Conservation (phyloP, 2,329 filamentous ascomycete genomes). For the Elsinoe fawcettii region DNA sequence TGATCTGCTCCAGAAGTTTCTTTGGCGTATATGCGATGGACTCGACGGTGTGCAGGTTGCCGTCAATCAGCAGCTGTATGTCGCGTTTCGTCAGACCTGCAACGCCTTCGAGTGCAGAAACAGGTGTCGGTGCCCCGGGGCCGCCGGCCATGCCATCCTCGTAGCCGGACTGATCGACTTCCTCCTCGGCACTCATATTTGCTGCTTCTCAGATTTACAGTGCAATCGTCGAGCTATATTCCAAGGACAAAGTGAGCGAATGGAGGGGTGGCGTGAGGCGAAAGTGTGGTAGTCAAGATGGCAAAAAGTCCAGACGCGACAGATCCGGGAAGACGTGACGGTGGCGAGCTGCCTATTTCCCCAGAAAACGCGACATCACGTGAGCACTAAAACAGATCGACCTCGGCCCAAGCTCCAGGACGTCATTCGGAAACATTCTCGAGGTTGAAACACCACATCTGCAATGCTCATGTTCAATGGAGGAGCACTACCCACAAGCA, state of each 20-base stretch:
- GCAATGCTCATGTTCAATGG: constrained; percentile 9
- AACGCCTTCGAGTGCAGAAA: constrained; percentile 80
- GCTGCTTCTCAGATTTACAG: not conserved
- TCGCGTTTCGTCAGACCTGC: constrained; percentile 89
- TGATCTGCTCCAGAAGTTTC: constrained; percentile 83
- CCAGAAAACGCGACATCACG: constrained; percentile 10
- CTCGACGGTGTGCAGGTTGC: constrained; percentile 91
- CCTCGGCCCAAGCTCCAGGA: constrained; percentile 6
- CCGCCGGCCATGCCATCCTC: constrained; percentile 70
- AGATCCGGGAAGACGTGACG: constrained; percentile 8
- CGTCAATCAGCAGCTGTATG: constrained; percentile 85
- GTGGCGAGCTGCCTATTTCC: constrained; percentile 7
- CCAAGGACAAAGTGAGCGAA: not conserved
- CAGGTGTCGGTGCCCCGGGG: constrained; percentile 87
- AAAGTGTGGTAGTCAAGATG: not conserved
- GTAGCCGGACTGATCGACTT: constrained; percentile 59
- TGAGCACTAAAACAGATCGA: constrained; percentile 1
- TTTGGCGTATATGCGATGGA: constrained; percentile 84
- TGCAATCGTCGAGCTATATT: not conserved
- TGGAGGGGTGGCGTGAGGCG: not conserved
- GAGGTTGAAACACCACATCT: not conserved
- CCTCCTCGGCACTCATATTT: constrained; percentile 40
- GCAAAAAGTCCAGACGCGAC: constrained; percentile 5
- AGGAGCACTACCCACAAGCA: constrained; percentile 33
- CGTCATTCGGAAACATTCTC: not conserved